A percentile compares a stretch with the other conserved stretches of the same genome.
Evolutionary conservation across 2,329 filamentous ascomycete genomes (phyloP).

Genomic region (Onygenales sp.): DNA sequence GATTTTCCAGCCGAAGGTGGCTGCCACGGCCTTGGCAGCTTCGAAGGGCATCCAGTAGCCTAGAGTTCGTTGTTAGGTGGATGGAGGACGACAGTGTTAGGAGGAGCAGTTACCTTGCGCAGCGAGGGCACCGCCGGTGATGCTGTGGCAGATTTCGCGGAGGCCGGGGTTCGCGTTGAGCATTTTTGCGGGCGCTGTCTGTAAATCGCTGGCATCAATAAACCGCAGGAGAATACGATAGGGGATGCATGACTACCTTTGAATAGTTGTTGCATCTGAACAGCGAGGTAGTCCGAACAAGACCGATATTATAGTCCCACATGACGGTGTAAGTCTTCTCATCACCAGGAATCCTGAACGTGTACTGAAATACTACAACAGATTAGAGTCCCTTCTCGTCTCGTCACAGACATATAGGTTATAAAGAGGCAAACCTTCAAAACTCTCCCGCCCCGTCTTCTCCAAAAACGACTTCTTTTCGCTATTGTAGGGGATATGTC

Average conservation of each 20-base stretch:
- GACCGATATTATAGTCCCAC: slow-evolving; percentile 95
- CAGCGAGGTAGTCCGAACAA: slow-evolving; percentile 87
- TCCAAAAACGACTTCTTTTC: slow-evolving; percentile 82
- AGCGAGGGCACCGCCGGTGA: slow-evolving; percentile 81
- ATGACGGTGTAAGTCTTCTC: slow-evolving; percentile 65
- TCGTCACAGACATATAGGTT: neutral
- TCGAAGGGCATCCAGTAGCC: slow-evolving; percentile 95
- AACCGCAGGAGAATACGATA: slow-evolving; percentile 7
- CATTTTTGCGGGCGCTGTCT: slow-evolving; percentile 87
- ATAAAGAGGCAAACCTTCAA: slow-evolving; percentile 3
- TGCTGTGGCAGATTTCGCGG: slow-evolving; percentile 82
- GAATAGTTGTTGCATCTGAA: slow-evolving; percentile 84
- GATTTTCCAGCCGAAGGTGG: slow-evolving; percentile 81
- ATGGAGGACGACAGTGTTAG: too few relatives aligned
- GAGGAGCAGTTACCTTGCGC: slow-evolving; percentile 61
- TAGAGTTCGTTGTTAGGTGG: slow-evolving; percentile 27
- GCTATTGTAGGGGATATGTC: slow-evolving; percentile 88
- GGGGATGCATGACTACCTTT: slow-evolving; percentile 54
- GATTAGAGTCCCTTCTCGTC: neutral
- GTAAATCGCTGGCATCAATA: neutral
- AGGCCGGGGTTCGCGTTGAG: slow-evolving; percentile 69
- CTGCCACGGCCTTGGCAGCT: slow-evolving; percentile 76
- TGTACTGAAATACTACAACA: slow-evolving; percentile 69
- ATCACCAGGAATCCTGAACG: slow-evolving; percentile 61
- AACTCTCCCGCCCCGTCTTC: slow-evolving; percentile 73